Evolutionary conservation across 2,329 filamentous ascomycete genomes (phyloP), one percentile per base, ranked within the genome.

Genomic region (Amylocarpus encephaloides): DNA sequence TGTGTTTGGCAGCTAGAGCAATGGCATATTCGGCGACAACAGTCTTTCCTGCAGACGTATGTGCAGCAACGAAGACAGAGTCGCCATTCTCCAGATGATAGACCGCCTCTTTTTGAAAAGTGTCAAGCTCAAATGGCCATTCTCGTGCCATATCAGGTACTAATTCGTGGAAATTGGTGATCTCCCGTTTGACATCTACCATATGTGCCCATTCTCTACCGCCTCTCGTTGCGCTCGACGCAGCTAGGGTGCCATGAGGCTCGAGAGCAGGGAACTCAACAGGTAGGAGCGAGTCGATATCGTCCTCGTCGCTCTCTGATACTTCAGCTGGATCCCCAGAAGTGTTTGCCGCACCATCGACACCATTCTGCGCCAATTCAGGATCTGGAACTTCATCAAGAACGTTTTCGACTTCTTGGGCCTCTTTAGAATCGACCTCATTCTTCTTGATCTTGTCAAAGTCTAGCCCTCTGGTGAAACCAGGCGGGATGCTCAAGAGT

Each of bases 21-120:
- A 98, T 97, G 43, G 92, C 93, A 68, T 98, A 98, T 67, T 98
- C 93, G 26, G 93, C 93, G 12, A 98, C 93, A 0, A 97, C 93
- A 1, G 93, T 98, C 73, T 98, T 98, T 50, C 93, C 93, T 18
- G 93, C 93, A 32, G 93, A 98, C 0, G 93, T 98, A 66, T 98
- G 93, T 0, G 93, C 93, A 9, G 93, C 93, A 45, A 98, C 93
- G 62, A 98, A 98, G 22, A 98, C 93, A 0, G 92, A 97, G 65
- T 98, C 93, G 15, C 93, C 92, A 63, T 86, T 90, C 66, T 98
- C 93, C 2, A 98, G 80, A 69, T 97, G 93, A 66, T 97, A 98
- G 2, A 98, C 88, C 5, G 93, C 93, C 71, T 98, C 93, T 65
- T 98, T 98, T 65, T 98, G 93, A 71, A 98, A 98, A 0, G 87